A percentile compares a stretch with the other conserved stretches of the same genome.
These are phyloP conservation scores for Talaromyces sp. DNA, from an alignment of 2,329 filamentous ascomycete genomes.

Conservation along the genomic window DNA sequence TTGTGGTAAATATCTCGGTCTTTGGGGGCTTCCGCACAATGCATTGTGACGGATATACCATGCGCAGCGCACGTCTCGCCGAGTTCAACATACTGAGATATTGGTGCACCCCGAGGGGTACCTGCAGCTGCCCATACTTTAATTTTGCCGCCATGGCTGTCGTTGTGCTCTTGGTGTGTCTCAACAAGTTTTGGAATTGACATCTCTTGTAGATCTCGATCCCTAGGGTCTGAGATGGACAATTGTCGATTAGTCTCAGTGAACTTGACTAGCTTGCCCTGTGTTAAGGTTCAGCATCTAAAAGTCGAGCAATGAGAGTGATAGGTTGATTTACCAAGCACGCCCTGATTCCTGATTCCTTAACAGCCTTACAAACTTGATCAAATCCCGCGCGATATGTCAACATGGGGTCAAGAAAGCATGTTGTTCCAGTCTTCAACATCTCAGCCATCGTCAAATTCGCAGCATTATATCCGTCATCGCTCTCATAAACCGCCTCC, in stretches of 20 bases:
- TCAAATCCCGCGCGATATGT: conserved; percentile 31
- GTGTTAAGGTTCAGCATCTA: not conserved
- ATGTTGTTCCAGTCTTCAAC: conserved; percentile 43
- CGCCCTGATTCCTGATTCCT: conserved; percentile 37
- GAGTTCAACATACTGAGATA: conserved; percentile 38
- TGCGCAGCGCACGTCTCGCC: conserved; percentile 40
- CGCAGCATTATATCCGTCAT: conserved; percentile 38
- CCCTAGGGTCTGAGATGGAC: conserved; percentile 32
- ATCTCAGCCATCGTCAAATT: conserved; percentile 41
- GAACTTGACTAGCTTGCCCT: conserved; percentile 27
- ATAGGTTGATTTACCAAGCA: conserved; percentile 26
- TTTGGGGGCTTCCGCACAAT: conserved; percentile 46
- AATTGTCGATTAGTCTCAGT: conserved; percentile 28
- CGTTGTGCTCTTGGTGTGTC: conserved; percentile 23
- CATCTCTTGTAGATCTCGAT: conserved; percentile 31
- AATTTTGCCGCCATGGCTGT: conserved; percentile 51
- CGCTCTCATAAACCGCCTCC: conserved; percentile 37
- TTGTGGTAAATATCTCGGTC: conserved; percentile 28
- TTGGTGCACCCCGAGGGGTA: conserved; percentile 47
- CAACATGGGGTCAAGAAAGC: conserved; percentile 42
- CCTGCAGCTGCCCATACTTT: conserved; percentile 50
- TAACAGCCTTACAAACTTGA: conserved; percentile 32
- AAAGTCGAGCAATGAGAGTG: not conserved
- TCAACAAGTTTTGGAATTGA: conserved; percentile 28
- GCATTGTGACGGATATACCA: conserved; percentile 50